Evolutionary conservation across 305 asterid genomes (phyloP), one percentile per base, ranked within the genome.

Genomic region (Ajuga reptans): DNA sequence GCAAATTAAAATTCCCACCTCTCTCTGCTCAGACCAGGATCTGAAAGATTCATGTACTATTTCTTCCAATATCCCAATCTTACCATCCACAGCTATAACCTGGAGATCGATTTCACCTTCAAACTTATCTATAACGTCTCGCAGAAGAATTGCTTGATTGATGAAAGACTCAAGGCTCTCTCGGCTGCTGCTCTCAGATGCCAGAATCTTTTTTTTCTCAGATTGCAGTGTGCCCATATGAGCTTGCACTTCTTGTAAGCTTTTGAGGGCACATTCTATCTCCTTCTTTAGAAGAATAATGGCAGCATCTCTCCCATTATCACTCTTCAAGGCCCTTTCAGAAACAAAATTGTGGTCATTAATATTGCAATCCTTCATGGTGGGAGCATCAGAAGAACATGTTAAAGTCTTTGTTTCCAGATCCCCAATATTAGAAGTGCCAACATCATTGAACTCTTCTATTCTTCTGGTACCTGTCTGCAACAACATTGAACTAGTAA

Each of bases 231-330:
- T 79, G 66, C 76, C 84, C 86, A 91, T 86, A 85, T 91, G 91
- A 43, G 80, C 77, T 80, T 87, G 82, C 82, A 93, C 84, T 57
- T 75, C 86, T 79, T 90, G 79, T 73, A 90, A 82, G 80, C 87
- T 82, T 72, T 75, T 76, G 52, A 88, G 86, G 60, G 96, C 89
- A 72, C 77, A 79, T 80, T 85, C 92, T 41, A 87, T 76, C 84
- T 90, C 98, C 73, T 81, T 84, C 82, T 81, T 87, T 71, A 92
- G 79, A 70, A 82, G 91, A 78, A 72, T 41, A 74, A 86, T 80
- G 47, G 88, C 80, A 65, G 81, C 74, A 54, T 92, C 88, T 78
- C 84, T 80, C 50, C 71, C 76, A 39, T 76, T 78, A 64, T 66
- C 77, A 74, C 77, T 80, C 73, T 71, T 74, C 75, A 63, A 70